Percentiles rank a stretch among this genome's conserved stretches.
These are phyloP conservation scores for Calonectria pauciramosa DNA, from an alignment of 2,329 filamentous ascomycete species.

Conservation along the genomic window DNA sequence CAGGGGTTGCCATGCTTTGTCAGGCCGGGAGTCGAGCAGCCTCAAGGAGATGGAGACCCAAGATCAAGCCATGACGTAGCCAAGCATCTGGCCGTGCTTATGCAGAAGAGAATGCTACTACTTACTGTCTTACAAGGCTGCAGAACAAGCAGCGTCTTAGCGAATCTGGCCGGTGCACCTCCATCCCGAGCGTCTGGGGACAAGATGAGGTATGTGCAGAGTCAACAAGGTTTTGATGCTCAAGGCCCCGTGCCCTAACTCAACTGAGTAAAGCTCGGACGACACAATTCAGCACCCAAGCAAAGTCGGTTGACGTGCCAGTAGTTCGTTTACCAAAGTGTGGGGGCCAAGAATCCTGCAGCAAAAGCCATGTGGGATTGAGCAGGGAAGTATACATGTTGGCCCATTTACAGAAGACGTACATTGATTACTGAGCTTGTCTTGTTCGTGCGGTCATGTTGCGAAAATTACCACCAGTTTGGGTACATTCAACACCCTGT, in stretches of 20 bases:
- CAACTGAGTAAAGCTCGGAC: conserved; percentile 10
- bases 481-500: neutral
- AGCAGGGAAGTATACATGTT: conserved; percentile 2
- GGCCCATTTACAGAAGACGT: neutral
- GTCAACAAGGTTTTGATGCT: neutral
- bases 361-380: conserved; percentile 15
- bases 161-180: neutral
- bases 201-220: neutral
- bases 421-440: neutral
- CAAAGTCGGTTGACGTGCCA: conserved; percentile 12
- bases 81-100: neutral
- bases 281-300: neutral
- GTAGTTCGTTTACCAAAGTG: conserved; percentile 11
- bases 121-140: neutral
- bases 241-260: conserved; percentile 1
- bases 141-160: neutral
- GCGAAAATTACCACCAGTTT: neutral
- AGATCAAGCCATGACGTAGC: neutral
- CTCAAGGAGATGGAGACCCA: neutral
- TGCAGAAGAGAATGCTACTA: neutral
- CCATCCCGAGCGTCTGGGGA: neutral
- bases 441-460: neutral
- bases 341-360: conserved; percentile 24
- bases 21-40: conserved; percentile 16
- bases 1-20: conserved; percentile 34